phyloP scores from a whole-genome alignment of 139 green algal species.

The Spirogloea muscicola region DNA sequence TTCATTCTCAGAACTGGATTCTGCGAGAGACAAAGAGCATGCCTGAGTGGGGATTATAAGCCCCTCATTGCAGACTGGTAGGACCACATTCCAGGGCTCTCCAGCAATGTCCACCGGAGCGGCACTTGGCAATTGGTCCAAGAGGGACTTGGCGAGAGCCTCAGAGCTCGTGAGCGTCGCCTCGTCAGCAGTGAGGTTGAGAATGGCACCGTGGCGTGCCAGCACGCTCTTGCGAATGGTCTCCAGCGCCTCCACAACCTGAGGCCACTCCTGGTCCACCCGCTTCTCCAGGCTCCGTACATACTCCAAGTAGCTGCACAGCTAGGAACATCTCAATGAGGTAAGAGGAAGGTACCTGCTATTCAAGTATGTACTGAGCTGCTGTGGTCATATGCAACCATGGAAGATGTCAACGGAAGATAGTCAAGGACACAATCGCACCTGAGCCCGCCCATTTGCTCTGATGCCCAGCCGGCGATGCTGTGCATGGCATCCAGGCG shows the following conservation, averaged over 20 bases:
- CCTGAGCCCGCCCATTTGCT: slow-evolving; percentile 83
- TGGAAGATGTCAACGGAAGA: too few relatives aligned
- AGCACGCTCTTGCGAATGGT: slow-evolving; percentile 72
- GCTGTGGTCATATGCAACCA: too few relatives aligned
- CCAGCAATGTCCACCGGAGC: too few relatives aligned
- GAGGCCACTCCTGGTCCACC: slow-evolving; percentile 86
- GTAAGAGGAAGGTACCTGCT: too few relatives aligned
- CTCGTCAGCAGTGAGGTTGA: slow-evolving; percentile 94
- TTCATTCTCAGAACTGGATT: too few relatives aligned
- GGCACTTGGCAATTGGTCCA: too few relatives aligned
- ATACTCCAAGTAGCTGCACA: slow-evolving; percentile 77
- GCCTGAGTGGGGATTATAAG: slow-evolving; percentile 89
- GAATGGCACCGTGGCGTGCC: slow-evolving; percentile 66
- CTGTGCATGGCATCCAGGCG: slow-evolving; percentile 83
- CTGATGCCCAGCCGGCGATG: slow-evolving; percentile 72
- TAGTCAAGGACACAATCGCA: too few relatives aligned
- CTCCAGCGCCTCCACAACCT: slow-evolving; percentile 57
- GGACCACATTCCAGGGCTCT: too few relatives aligned
- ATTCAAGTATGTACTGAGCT: too few relatives aligned
- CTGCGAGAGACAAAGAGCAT: too few relatives aligned
- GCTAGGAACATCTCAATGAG: too few relatives aligned
- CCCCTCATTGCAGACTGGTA: slow-evolving; percentile 74
- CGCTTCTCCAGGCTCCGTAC: slow-evolving; percentile 74
- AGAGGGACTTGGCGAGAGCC: slow-evolving; percentile 66
- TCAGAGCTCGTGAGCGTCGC: slow-evolving; percentile 62